A percentile compares a stretch with the other conserved stretches of the same genome.
Conservation (phyloP, 1,139 yeast genomes). For the Taphrina flavorubra region DNA sequence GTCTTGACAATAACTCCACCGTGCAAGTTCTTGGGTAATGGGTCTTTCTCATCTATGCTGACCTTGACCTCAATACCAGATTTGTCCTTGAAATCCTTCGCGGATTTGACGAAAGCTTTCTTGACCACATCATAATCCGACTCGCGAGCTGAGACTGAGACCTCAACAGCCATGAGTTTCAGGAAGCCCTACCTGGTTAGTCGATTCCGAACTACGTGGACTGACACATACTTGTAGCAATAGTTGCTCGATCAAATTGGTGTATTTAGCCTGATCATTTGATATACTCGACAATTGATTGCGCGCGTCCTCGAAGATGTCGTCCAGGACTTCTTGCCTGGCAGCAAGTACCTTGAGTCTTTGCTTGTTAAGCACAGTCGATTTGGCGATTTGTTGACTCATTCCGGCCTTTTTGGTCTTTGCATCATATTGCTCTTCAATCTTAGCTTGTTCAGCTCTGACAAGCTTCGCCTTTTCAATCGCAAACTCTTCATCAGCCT, state of each 20-base stretch:
- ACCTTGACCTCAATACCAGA: conserved; percentile 49
- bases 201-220: no score
- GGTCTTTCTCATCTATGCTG: conserved; percentile 62
- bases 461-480: conserved; percentile 95
- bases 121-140: conserved; percentile 69
- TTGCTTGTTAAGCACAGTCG: conserved; percentile 92
- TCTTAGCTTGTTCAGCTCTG: conserved; percentile 86
- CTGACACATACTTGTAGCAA: conserved; percentile 64
- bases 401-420: conserved; percentile 89
- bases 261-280: conserved; percentile 63
- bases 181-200: conserved; percentile 56
- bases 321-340: conserved; percentile 79
- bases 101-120: conserved; percentile 67
- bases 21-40: conserved; percentile 64
- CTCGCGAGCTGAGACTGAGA: conserved; percentile 70
- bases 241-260: conserved; percentile 72
- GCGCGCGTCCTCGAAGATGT: conserved; percentile 74
- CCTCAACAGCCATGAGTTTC: conserved; percentile 73
- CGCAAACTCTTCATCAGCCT: conserved; percentile 98
- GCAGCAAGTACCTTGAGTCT: conserved; percentile 87
- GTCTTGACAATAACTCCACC: conserved; percentile 86
- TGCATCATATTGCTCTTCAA: conserved; percentile 78
- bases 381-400: conserved; percentile 93
- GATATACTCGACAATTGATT: conserved; percentile 64
- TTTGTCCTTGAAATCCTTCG: conserved; percentile 66